These are phyloP conservation scores for Fusarium irregulare DNA, from an alignment of 2,329 filamentous ascomycete species.

Conservation along the genomic window DNA sequence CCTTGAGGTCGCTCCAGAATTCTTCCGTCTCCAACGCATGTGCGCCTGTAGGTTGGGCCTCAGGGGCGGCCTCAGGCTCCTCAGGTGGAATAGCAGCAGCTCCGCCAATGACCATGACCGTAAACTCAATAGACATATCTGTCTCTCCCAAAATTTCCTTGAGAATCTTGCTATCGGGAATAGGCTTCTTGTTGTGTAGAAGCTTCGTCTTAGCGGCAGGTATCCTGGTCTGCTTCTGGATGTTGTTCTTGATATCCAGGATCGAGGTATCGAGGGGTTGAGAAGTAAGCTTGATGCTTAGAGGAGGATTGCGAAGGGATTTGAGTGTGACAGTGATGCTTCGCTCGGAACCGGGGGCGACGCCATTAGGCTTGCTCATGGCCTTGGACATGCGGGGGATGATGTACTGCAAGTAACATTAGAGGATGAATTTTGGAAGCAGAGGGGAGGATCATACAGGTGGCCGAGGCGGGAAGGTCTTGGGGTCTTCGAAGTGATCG, in stretches of 20 bases:
- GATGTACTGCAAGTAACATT: conserved; percentile 66
- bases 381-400: conserved; percentile 74
- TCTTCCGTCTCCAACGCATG: conserved; percentile 74
- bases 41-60: conserved; percentile 57
- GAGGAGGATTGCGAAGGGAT: conserved; percentile 79
- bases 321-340: conserved; percentile 72
- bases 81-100: conserved; percentile 59
- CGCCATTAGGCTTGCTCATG: conserved; percentile 62
- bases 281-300: conserved; percentile 73
- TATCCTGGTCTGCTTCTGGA: conserved; percentile 72
- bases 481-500: conserved; percentile 90
- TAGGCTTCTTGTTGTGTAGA: conserved; percentile 87
- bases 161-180: conserved; percentile 80
- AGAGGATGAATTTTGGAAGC: neutral
- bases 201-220: conserved; percentile 85
- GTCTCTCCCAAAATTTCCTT: conserved; percentile 73
- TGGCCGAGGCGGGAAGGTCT: conserved; percentile 77
- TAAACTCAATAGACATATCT: conserved; percentile 73
- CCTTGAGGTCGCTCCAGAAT: conserved; percentile 89
- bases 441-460: conserved; percentile 66
- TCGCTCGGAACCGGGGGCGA: conserved; percentile 64
- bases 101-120: conserved; percentile 89
- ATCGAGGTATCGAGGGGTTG: conserved; percentile 77
- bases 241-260: conserved; percentile 79
- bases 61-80: conserved; percentile 49